Base-by-base conservation (phyloP, 768 basidiomycete genomes). In the Hypsizygus marmoreus region DNA sequence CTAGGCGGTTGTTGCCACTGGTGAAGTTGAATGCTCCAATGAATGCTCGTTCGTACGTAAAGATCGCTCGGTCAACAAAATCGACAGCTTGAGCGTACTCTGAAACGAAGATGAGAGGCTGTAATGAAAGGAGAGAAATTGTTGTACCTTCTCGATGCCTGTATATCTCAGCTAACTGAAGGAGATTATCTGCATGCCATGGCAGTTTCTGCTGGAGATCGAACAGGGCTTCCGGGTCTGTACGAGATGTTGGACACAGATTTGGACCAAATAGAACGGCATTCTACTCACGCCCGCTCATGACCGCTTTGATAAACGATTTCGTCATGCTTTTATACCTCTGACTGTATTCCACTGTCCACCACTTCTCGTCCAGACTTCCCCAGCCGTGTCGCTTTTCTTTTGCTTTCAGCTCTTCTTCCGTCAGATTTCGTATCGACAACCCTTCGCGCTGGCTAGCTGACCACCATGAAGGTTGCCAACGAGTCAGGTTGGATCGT, bases 101-200 rank as follows among this genome's bases (percentile, higher is more conserved):
- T 91, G 22, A 14, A 13, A 13, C 9, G 22, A 19, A 17, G 9
- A 10, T 23, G 35, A 37, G 42, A 30, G 32, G 5, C 14, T 39
- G 37, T 24, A 42, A 46, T n/a, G 26, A 12, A 10, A 16, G 19
- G 22, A 26, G 5, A 35, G 6, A 33, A 28, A 16, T 4, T 7
- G 2, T 45, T 72, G 19, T 26, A 89, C 93, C 93, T 74, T 95
- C 93, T 55, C 92, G 80, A 62, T 95, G 89, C 22, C 86, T 73
- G 58, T 83, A 88, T 6, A 94, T 83, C 55, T 95, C 92, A 2
- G 88, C 82, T 11, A 95, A 68, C 57, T 95, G 91, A 2, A 95
- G 74, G 1, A 95, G 72, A 0, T 95, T 95, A 63, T 98, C 95
- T 1, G 85, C 89, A 56, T 98, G 97, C 82, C 92, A 97, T 0